phyloP scores from a whole-genome alignment of 225 moss, liverwort and hornwort genomes.

The Asterella californica region DNA sequence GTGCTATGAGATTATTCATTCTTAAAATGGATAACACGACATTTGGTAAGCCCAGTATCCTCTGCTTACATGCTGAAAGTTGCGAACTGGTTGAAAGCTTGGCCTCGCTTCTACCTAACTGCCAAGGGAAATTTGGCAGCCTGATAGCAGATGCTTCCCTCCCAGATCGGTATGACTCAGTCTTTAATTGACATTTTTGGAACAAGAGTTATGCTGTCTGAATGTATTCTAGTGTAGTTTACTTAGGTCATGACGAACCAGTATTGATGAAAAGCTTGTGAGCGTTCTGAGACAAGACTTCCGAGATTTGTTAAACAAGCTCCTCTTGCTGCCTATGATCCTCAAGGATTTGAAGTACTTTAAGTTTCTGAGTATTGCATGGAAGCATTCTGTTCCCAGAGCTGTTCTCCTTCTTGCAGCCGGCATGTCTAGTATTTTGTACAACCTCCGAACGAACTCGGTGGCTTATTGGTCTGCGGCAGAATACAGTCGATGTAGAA shows the following conservation, averaged over 20 bases:
- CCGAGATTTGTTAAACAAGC: not conserved
- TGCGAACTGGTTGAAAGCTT: not conserved
- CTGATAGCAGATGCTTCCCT: not conserved
- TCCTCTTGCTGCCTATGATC: not conserved
- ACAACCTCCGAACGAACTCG: not conserved
- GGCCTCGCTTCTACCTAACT: not conserved
- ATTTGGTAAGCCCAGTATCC: conserved; percentile 46
- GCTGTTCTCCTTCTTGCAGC: not conserved
- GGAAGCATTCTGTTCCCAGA: not conserved
- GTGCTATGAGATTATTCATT: conserved; percentile 81
- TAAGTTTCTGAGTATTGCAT: not conserved
- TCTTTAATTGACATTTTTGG: not conserved
- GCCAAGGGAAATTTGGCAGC: not conserved
- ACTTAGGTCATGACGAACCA: no score
- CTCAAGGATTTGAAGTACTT: not conserved
- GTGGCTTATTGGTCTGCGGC: not conserved
- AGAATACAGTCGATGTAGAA: not conserved
- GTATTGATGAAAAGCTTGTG: no score
- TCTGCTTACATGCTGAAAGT: not conserved
- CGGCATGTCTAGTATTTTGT: not conserved
- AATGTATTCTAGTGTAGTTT: no score
- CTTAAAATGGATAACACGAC: conserved; percentile 78
- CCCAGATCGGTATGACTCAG: not conserved
- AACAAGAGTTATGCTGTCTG: not conserved
- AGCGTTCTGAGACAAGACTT: no score